Conservation (phyloP, 352 stramenopile species). For the Heterotrichella gracilis region DNA sequence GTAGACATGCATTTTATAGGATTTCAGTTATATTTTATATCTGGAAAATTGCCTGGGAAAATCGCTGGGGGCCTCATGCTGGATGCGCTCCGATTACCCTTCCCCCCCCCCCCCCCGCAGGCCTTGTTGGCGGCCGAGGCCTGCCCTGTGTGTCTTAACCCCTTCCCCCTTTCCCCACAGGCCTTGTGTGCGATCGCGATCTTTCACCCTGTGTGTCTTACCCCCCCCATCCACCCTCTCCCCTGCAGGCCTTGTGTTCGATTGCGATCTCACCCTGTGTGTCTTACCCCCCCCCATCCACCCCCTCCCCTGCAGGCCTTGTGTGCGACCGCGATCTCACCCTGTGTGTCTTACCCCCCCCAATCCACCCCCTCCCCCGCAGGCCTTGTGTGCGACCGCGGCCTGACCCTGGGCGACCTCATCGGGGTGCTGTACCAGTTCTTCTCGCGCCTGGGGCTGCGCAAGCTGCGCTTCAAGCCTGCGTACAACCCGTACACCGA, state of each 20-base stretch:
- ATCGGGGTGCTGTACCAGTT: constrained; percentile 98
- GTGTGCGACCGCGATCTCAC: constrained; percentile 91
- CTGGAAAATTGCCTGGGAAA: too few species aligned
- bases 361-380: too few species aligned
- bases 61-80: too few species aligned
- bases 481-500: constrained; percentile 99
- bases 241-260: too few species aligned
- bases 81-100: too few species aligned
- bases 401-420: constrained; percentile 82
- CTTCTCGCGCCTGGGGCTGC: constrained; percentile 70
- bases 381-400: constrained; percentile 91
- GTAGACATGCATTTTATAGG: too few species aligned
- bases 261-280: constrained; percentile 13
- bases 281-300: too few species aligned
- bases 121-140: too few species aligned
- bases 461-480: constrained; percentile 94
- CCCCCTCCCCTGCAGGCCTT: constrained; percentile 46
- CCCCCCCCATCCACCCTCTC: constrained; percentile 8
- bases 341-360: constrained; percentile 85
- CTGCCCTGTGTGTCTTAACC: constrained; percentile 1
- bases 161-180: constrained; percentile 9
- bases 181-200: too few species aligned
- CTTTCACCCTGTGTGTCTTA: too few species aligned
- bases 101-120: too few species aligned
- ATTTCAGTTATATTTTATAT: too few species aligned